Percentiles rank a stretch among this genome's conserved stretches.
phyloP scores from a whole-genome alignment of 2,329 filamentous ascomycete species.

The Chalaropsis ovoidea region DNA sequence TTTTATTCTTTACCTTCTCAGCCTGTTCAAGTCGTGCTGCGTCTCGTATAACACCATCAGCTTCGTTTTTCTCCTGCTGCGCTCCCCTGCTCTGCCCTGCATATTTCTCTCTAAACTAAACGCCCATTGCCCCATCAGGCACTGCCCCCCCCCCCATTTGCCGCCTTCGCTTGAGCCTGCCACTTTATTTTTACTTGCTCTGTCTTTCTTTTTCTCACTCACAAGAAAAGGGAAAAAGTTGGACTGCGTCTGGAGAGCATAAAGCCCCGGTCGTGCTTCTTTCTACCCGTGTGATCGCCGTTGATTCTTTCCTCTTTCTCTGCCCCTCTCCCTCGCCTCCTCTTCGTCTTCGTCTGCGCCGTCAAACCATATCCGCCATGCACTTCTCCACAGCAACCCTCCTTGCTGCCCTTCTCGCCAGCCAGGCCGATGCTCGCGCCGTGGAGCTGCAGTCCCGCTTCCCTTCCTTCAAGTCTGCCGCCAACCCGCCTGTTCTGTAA shows the following conservation, averaged over 20 bases:
- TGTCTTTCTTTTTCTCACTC: neutral
- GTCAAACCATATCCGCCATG: neutral
- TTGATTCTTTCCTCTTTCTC: neutral
- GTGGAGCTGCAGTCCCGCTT: neutral
- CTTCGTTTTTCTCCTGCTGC: neutral
- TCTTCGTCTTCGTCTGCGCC: neutral
- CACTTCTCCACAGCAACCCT: constrained; percentile 5
- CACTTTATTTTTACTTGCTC: neutral
- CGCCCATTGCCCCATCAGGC: constrained; percentile 1
- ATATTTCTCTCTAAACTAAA: constrained; percentile 6
- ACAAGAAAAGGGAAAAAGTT: neutral
- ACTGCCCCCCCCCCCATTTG: neutral
- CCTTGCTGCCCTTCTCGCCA: neutral
- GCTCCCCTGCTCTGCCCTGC: neutral
- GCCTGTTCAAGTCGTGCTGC: too few species aligned
- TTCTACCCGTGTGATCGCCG: neutral
- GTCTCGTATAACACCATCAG: neutral
- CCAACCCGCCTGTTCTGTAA: constrained; percentile 8
- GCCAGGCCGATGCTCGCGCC: neutral
- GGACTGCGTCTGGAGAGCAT: neutral
- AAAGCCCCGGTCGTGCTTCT: neutral
- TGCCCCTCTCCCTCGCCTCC: neutral
- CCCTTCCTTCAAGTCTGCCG: neutral
- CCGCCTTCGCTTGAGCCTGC: neutral
- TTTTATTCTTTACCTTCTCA: neutral